phyloP scores from a whole-genome alignment of 352 stramenopile species.

The Phytopythium aichiense region DNA sequence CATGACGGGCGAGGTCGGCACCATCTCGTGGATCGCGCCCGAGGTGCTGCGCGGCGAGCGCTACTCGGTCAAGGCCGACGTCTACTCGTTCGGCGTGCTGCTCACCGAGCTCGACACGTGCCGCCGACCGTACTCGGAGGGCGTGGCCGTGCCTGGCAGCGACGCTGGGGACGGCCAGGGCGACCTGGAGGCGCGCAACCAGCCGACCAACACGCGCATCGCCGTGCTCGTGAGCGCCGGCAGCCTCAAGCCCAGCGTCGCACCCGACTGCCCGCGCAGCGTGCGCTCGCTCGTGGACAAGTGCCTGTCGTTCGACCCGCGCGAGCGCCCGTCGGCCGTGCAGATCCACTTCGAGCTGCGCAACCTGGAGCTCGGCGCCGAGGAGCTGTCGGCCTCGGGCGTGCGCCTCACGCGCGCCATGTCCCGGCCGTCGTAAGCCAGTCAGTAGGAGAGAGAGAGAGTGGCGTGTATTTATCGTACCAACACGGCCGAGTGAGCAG shows the following conservation, averaged over 20 bases:
- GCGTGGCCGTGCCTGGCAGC: not conserved
- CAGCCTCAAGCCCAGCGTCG: slow-evolving; percentile 38
- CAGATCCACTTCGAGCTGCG: slow-evolving; percentile 66
- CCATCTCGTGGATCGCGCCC: slow-evolving; percentile 35
- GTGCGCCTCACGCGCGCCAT: slow-evolving; percentile 7
- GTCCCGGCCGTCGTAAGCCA: not conserved
- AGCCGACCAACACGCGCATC: slow-evolving; percentile 41
- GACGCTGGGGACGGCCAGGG: slow-evolving; percentile 7
- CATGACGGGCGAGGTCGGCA: slow-evolving; percentile 50
- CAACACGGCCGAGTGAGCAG: not conserved
- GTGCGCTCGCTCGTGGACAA: slow-evolving; percentile 44
- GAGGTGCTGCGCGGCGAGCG: slow-evolving; percentile 59
- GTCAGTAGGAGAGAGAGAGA: not conserved
- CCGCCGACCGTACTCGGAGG: slow-evolving; percentile 14
- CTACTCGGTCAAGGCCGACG: slow-evolving; percentile 67
- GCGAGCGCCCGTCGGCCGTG: slow-evolving; percentile 57
- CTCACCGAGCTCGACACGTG: slow-evolving; percentile 54
- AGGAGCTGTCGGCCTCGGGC: slow-evolving; percentile 6
- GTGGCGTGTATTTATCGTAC: slow-evolving; percentile 8
- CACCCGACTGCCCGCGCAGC: slow-evolving; percentile 40
- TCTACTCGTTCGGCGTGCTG: slow-evolving; percentile 74
- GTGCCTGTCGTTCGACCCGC: slow-evolving; percentile 49
- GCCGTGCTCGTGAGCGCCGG: slow-evolving; percentile 50
- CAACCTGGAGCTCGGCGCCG: slow-evolving; percentile 10
- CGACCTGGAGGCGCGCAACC: slow-evolving; percentile 12